phyloP scores from a whole-genome alignment of 2,329 filamentous ascomycete species.

The Fusarium oligoseptatum region DNA sequence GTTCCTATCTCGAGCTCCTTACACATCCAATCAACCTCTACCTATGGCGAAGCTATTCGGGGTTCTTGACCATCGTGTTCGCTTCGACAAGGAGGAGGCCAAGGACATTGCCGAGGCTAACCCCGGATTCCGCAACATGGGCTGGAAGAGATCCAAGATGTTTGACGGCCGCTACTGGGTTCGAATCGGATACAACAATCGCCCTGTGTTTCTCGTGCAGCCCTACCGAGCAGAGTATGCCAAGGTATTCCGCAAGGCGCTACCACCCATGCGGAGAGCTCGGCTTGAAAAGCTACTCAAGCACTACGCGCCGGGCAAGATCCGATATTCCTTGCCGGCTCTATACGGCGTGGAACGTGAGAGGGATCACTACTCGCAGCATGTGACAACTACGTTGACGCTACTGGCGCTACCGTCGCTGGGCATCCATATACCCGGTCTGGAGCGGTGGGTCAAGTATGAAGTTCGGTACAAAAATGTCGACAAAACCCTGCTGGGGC shows the following conservation, averaged over 20 bases:
- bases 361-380: constrained; percentile 43
- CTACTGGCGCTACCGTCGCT: constrained; percentile 68
- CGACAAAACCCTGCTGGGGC: constrained; percentile 56
- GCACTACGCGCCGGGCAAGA: constrained; percentile 66
- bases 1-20: constrained; percentile 63
- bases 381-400: constrained; percentile 50
- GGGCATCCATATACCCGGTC: constrained; percentile 59
- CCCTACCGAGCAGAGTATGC: constrained; percentile 61
- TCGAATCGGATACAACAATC: constrained; percentile 59
- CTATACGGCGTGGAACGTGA: constrained; percentile 61
- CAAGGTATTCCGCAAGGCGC: constrained; percentile 62
- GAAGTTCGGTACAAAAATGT: constrained; percentile 65
- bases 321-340: constrained; percentile 67
- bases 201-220: constrained; percentile 57
- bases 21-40: constrained; percentile 55
- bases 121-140: constrained; percentile 46
- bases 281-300: constrained; percentile 60
- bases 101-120: constrained; percentile 14
- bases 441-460: constrained; percentile 63
- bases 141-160: constrained; percentile 53
- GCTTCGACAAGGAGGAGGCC: constrained; percentile 17
- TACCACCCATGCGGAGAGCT: constrained; percentile 50
- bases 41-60: constrained; percentile 45
- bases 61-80: constrained; percentile 33
- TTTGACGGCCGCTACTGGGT: constrained; percentile 77